Percentiles rank a stretch among this genome's conserved stretches.
These are phyloP conservation scores for Russula abietina DNA, from an alignment of 768 basidiomycete genomes.

Conservation along the genomic window DNA sequence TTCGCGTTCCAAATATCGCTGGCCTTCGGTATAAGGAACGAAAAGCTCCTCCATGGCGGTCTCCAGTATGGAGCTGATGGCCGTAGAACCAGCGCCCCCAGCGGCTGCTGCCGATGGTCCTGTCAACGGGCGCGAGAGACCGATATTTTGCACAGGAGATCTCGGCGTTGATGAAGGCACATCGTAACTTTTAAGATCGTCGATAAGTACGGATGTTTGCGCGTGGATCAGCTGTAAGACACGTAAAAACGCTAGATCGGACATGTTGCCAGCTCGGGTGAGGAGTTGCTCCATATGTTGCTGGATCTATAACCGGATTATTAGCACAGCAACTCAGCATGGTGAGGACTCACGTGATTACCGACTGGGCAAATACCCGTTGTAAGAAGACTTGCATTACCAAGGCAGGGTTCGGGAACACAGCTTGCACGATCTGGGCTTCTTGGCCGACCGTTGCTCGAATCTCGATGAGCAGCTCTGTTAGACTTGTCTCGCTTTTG, in stretches of 20 bases:
- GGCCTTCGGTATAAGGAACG: conserved; percentile 87
- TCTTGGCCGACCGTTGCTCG: conserved; percentile 89
- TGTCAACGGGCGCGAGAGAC: conserved; percentile 52
- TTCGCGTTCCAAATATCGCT: conserved; percentile 88
- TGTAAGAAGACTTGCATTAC: conserved; percentile 99
- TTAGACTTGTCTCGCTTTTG: conserved; percentile 69
- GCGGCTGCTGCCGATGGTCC: conserved; percentile 38
- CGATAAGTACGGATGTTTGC: conserved; percentile 71
- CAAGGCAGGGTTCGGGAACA: conserved; percentile 92
- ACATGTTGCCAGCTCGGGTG: conserved; percentile 64
- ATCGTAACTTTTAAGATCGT: conserved; percentile 89
- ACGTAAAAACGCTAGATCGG: conserved; percentile 86
- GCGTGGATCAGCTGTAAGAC: conserved; percentile 83
- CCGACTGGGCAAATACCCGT: conserved; percentile 95
- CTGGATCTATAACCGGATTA: conserved; percentile 63
- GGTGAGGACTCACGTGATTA: conserved; percentile 36
- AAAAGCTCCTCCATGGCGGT: conserved; percentile 95
- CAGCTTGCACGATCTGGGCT: conserved; percentile 95
- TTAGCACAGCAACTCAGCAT: conserved; percentile 1
- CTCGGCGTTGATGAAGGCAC: conserved; percentile 61
- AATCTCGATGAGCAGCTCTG: conserved; percentile 80
- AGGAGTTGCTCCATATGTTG: conserved; percentile 91
- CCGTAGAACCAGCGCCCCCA: conserved; percentile 42
- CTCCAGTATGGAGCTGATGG: conserved; percentile 83
- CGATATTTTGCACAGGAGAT: conserved; percentile 55